A percentile compares a stretch with the other conserved stretches of the same genome.
phyloP scores from a whole-genome alignment of 768 basidiomycete genomes.

The Glaciozyma martinii region DNA sequence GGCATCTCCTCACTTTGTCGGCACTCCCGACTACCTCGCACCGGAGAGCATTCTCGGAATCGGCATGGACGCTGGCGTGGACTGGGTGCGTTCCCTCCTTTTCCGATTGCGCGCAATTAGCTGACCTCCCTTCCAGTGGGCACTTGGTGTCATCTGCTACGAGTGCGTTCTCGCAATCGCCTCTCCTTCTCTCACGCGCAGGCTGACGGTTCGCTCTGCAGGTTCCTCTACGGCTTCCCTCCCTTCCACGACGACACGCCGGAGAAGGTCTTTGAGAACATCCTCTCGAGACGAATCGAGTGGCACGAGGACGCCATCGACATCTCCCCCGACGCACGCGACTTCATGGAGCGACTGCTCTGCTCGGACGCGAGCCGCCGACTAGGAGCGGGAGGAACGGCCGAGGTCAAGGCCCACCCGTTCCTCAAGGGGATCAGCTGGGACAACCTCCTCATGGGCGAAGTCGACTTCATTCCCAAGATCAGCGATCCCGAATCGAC shows the following conservation, averaged over 20 bases:
- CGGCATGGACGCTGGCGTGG: constrained; percentile 90
- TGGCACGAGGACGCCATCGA: constrained; percentile 74
- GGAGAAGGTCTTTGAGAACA: constrained; percentile 96
- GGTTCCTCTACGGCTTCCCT: constrained; percentile 79
- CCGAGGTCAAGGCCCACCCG: constrained; percentile 85
- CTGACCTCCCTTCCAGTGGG: constrained; percentile 60
- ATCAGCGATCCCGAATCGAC: constrained; percentile 94
- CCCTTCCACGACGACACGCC: constrained; percentile 97
- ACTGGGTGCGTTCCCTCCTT: constrained; percentile 64
- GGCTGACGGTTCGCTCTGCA: constrained; percentile 4
- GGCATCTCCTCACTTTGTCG: constrained; percentile 70
- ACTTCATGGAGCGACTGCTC: constrained; percentile 82
- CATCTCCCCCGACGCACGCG: constrained; percentile 65
- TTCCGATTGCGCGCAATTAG: constrained; percentile 9
- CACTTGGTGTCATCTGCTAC: constrained; percentile 93
- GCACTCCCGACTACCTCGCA: constrained; percentile 94
- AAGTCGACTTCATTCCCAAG: constrained; percentile 69
- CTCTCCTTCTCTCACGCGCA: neutral
- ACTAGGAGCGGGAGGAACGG: constrained; percentile 75
- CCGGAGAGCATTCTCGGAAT: constrained; percentile 83
- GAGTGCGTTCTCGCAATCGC: constrained; percentile 48
- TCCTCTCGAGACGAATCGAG: constrained; percentile 82
- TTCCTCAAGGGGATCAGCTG: constrained; percentile 88
- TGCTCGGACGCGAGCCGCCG: constrained; percentile 67
- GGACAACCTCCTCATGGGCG: constrained; percentile 62